Conservation (phyloP, 2,329 filamentous ascomycete genomes). For the Phaeosphaeriaceae sp. region DNA sequence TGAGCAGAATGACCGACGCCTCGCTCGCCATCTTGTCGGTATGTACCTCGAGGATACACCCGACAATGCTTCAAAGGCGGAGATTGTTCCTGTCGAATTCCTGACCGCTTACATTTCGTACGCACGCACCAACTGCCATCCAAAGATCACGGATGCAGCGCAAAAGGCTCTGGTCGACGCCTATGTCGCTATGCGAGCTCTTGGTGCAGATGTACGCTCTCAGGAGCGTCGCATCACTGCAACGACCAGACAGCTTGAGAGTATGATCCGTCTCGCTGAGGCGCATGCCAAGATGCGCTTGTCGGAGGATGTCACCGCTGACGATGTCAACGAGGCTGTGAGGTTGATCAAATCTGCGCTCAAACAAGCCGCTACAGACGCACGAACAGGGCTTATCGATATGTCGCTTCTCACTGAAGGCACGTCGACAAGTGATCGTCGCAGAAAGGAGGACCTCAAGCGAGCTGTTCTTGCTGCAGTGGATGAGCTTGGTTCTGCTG, state of each 20-base stretch:
- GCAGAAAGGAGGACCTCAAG: slow-evolving; percentile 84
- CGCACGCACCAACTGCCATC: slow-evolving; percentile 85
- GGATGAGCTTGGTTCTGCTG: slow-evolving; percentile 74
- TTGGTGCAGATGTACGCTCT: slow-evolving; percentile 74
- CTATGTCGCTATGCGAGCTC: slow-evolving; percentile 93
- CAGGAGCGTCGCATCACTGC: slow-evolving; percentile 96
- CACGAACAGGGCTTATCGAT: slow-evolving; percentile 89
- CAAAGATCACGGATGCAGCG: slow-evolving; percentile 78
- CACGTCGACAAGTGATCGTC: slow-evolving; percentile 86
- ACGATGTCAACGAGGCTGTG: slow-evolving; percentile 89
- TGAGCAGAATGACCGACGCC: slow-evolving; percentile 83
- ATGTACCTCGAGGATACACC: slow-evolving; percentile 97
- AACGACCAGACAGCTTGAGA: slow-evolving; percentile 94
- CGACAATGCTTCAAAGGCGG: slow-evolving; percentile 78
- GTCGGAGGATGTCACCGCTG: slow-evolving; percentile 73
- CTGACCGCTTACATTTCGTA: slow-evolving; percentile 97
- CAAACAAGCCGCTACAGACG: slow-evolving; percentile 96
- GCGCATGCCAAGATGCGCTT: slow-evolving; percentile 98
- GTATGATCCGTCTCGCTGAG: slow-evolving; percentile 96
- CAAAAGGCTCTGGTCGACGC: slow-evolving; percentile 83
- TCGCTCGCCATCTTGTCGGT: slow-evolving; percentile 90
- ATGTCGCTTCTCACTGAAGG: slow-evolving; percentile 96
- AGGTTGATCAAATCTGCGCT: slow-evolving; percentile 91
- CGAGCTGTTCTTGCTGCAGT: slow-evolving; percentile 75
- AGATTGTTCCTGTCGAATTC: slow-evolving; percentile 88